phyloP scores from a whole-genome alignment of 306 rosid species.

The Castanea mollissima region DNA sequence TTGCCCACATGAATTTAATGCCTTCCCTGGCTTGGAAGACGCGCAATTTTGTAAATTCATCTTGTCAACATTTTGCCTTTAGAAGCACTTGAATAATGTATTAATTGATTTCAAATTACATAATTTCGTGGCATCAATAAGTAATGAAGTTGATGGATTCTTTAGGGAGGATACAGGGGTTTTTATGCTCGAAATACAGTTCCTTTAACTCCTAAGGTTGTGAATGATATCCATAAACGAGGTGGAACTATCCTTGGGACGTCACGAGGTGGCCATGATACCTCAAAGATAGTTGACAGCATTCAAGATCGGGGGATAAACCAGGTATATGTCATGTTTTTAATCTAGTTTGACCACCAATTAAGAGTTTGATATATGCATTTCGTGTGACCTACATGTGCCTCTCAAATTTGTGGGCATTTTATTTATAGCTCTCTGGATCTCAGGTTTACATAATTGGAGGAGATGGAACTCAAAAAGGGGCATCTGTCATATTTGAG shows the following conservation, averaged over 20 bases:
- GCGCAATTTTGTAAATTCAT: background rate
- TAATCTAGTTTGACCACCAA: background rate
- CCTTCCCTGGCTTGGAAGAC: background rate
- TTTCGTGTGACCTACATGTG: background rate
- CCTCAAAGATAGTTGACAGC: conserved; percentile 84
- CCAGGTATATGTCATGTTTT: conserved; percentile 52
- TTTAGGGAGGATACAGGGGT: conserved; percentile 94
- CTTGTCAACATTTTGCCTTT: background rate
- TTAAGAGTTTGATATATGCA: background rate
- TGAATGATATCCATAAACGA: conserved; percentile 91
- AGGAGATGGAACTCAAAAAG: conserved; percentile 98
- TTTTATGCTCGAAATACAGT: conserved; percentile 78
- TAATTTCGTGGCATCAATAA: background rate
- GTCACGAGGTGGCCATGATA: conserved; percentile 93
- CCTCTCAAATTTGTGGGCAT: background rate
- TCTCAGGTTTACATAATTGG: conserved; percentile 95
- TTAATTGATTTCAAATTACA: background rate
- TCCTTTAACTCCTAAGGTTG: conserved; percentile 65
- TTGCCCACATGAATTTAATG: background rate
- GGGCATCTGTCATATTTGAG: conserved; percentile 91
- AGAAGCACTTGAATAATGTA: background rate
- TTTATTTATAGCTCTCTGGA: conserved; percentile 8
- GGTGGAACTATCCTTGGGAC: conserved; percentile 91
- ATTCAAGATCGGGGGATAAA: conserved; percentile 91
- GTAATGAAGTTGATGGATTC: background rate